Evolutionary conservation across 2,329 filamentous ascomycete genomes (phyloP).

Genomic region (Diatrype stigma): DNA sequence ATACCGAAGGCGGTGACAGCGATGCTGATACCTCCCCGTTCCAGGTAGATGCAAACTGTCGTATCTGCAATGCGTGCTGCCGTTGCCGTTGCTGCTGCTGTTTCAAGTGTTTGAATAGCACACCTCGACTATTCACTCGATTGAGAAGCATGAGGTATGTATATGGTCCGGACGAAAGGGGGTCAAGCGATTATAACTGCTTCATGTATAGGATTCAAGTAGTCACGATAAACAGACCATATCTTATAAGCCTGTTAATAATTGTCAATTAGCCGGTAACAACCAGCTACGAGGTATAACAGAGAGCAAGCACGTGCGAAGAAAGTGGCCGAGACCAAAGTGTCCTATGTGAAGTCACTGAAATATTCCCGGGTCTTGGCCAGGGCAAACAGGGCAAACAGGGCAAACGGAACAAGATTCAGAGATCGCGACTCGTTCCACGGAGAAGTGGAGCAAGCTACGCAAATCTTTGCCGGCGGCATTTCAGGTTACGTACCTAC

Average conservation of each 20-base stretch:
- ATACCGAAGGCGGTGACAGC: not conserved
- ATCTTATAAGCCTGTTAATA: not conserved
- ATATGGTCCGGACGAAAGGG: not conserved
- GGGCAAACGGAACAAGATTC: too few relatives aligned
- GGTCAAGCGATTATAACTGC: not conserved
- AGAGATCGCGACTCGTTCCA: too few relatives aligned
- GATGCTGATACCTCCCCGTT: not conserved
- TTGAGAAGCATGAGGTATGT: not conserved
- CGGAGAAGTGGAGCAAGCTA: too few relatives aligned
- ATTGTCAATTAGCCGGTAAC: not conserved
- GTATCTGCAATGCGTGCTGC: not conserved
- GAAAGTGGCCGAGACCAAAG: not conserved
- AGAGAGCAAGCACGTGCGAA: too few relatives aligned
- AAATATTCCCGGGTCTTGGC: too few relatives aligned
- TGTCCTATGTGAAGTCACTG: constrained; percentile 9
- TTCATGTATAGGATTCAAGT: not conserved
- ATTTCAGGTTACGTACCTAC: too few relatives aligned
- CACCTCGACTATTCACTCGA: not conserved
- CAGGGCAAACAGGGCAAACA: too few relatives aligned
- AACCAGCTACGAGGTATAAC: not conserved
- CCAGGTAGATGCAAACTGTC: not conserved
- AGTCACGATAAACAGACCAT: not conserved
- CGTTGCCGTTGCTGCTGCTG: not conserved
- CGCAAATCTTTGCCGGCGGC: too few relatives aligned
- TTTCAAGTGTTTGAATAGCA: not conserved